A percentile compares a stretch with the other conserved stretches of the same genome.
These are phyloP conservation scores for Gloeopeniophorella convolvens DNA, from an alignment of 768 basidiomycete species.

Conservation along the genomic window DNA sequence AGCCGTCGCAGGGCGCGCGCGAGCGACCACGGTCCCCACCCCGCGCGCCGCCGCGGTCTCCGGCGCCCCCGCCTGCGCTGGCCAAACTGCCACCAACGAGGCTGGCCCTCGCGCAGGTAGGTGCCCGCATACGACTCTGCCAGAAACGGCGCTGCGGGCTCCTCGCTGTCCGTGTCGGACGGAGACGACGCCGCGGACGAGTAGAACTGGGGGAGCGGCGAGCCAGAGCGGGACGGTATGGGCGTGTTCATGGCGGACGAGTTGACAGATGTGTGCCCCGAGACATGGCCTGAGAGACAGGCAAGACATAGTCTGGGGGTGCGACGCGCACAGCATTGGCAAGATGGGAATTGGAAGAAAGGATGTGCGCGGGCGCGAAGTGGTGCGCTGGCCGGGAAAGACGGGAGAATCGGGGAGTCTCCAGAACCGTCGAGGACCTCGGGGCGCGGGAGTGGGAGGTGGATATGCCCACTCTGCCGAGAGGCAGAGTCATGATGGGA, in stretches of 20 bases:
- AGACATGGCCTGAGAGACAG: neutral
- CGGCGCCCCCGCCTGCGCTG: conserved; percentile 37
- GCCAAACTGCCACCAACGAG: conserved; percentile 50
- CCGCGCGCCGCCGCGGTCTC: conserved; percentile 42
- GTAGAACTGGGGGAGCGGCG: conserved; percentile 53
- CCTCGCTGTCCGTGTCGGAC: conserved; percentile 60
- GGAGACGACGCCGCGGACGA: conserved; percentile 46
- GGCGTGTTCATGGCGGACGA: conserved; percentile 39
- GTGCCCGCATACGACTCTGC: conserved; percentile 31
- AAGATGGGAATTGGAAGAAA: neutral
- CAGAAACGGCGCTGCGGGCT: conserved; percentile 37
- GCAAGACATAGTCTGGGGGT: neutral
- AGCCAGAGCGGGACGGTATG: conserved; percentile 54
- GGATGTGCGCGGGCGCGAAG: conserved; percentile 19
- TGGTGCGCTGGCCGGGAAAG: neutral
- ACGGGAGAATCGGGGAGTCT: neutral
- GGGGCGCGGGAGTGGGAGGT: conserved; percentile 21
- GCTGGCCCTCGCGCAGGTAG: conserved; percentile 33
- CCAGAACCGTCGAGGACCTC: neutral
- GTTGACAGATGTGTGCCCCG: conserved; percentile 21
- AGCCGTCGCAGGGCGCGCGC: conserved; percentile 51
- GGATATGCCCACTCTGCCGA: neutral
- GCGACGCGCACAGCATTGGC: neutral
- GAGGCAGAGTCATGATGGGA: conserved; percentile 3
- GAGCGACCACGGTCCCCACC: conserved; percentile 40